A percentile compares a stretch with the other conserved stretches of the same genome.
Conservation (phyloP, 164 flowering plant genomes). For the Liquidambar formosana region DNA sequence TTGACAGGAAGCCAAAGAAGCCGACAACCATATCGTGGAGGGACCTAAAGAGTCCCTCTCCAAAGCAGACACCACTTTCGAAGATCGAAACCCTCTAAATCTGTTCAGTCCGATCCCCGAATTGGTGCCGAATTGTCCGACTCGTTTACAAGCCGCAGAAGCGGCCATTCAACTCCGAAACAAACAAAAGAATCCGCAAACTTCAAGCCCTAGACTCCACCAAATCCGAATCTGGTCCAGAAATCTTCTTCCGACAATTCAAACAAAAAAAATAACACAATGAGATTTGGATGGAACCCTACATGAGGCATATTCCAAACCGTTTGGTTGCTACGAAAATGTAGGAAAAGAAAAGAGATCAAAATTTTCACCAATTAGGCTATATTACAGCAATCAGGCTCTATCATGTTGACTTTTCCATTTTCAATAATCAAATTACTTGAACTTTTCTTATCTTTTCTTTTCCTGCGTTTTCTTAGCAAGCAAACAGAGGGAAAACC, state of each 20-base stretch:
- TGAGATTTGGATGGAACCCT: background rate
- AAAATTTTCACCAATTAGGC: background rate
- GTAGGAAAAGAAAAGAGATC: background rate
- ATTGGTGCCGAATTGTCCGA: constrained; percentile 24
- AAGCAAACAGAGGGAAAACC: too few species aligned
- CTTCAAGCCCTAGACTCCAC: background rate
- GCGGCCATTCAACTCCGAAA: constrained; percentile 25
- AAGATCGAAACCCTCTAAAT: constrained; percentile 21
- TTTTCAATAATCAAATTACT: too few species aligned
- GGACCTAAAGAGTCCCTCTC: background rate
- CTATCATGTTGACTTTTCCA: too few species aligned
- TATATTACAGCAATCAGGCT: too few species aligned
- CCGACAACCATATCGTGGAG: background rate
- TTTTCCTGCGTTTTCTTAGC: too few species aligned
- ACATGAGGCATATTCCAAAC: background rate
- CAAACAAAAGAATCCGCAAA: background rate
- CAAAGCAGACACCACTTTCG: background rate
- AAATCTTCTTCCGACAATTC: background rate
- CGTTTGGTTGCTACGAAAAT: constrained; percentile 1
- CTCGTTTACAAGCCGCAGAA: constrained; percentile 39
- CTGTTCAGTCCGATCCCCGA: constrained; percentile 21
- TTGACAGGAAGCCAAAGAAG: constrained; percentile 12
- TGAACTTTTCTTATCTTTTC: too few species aligned
- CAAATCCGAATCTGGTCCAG: background rate
- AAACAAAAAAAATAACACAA: background rate